Percentiles rank a stretch among this genome's conserved stretches.
These are phyloP conservation scores for Arthrobotrys iridis DNA, from an alignment of 2,329 filamentous ascomycete species.

Conservation along the genomic window DNA sequence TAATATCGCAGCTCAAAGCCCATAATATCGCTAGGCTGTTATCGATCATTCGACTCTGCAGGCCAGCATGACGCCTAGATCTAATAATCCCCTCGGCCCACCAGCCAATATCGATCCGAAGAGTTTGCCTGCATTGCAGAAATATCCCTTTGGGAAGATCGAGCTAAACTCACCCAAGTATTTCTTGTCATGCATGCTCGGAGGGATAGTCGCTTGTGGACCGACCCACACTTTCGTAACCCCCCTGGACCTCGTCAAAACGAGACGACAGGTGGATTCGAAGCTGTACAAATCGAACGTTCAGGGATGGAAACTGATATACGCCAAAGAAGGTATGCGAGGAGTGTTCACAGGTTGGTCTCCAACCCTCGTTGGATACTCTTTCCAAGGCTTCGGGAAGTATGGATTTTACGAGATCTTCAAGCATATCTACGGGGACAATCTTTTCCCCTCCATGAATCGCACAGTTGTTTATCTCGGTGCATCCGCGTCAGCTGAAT, in stretches of 20 bases:
- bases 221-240: constrained; percentile 51
- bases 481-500: constrained; percentile 80
- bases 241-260: constrained; percentile 80
- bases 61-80: constrained; percentile 27
- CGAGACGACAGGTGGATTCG: constrained; percentile 84
- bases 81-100: constrained; percentile 28
- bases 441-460: constrained; percentile 61
- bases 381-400: constrained; percentile 49
- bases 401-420: constrained; percentile 54
- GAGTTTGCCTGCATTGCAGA: constrained; percentile 20
- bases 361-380: constrained; percentile 74
- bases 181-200: constrained; percentile 85
- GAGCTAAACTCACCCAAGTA: constrained; percentile 82
- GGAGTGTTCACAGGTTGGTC: constrained; percentile 90
- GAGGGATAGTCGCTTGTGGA: constrained; percentile 65
- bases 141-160: constrained; percentile 65
- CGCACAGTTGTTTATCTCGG: constrained; percentile 83
- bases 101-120: constrained; percentile 28
- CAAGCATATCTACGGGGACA: constrained; percentile 51
- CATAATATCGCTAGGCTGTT: background rate
- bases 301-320: constrained; percentile 83
- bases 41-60: background rate
- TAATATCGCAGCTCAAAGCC: background rate
- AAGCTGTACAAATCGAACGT: constrained; percentile 88
- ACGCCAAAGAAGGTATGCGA: constrained; percentile 76